phyloP scores from a whole-genome alignment of 495 filamentous ascomycete species.

The Penicillium antarcticum region DNA sequence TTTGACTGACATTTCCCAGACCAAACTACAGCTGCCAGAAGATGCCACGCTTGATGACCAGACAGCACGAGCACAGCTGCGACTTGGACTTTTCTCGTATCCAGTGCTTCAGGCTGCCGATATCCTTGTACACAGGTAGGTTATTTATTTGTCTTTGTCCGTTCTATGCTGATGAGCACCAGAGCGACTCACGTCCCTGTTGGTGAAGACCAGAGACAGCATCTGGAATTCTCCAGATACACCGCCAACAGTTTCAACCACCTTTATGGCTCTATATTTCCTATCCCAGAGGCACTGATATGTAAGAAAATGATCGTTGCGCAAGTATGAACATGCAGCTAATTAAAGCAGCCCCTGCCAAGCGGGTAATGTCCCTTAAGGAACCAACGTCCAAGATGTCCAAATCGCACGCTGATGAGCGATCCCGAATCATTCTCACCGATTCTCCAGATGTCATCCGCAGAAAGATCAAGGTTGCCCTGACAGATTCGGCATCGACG shows the following conservation, averaged over 20 bases:
- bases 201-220: constrained; percentile 88
- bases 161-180: background rate
- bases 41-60: constrained; percentile 51
- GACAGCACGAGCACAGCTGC: constrained; percentile 55
- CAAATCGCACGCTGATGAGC: constrained; percentile 70
- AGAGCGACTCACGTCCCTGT: constrained; percentile 94
- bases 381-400: constrained; percentile 84
- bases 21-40: constrained; percentile 61
- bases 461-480: constrained; percentile 63
- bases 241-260: constrained; percentile 83
- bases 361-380: constrained; percentile 84
- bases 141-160: background rate
- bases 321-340: constrained; percentile 2
- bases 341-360: constrained; percentile 58
- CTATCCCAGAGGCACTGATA: constrained; percentile 68
- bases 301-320: constrained; percentile 48
- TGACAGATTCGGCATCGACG: constrained; percentile 66
- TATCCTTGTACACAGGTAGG: constrained; percentile 77
- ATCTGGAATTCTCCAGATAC: constrained; percentile 87
- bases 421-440: constrained; percentile 79
- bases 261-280: constrained; percentile 59
- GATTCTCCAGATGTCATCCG: constrained; percentile 58
- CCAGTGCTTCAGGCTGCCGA: constrained; percentile 95
- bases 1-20: constrained; percentile 42
- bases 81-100: constrained; percentile 93